Base-by-base conservation (phyloP, 495 filamentous ascomycete species). In the Aspergillus ellipticus region DNA sequence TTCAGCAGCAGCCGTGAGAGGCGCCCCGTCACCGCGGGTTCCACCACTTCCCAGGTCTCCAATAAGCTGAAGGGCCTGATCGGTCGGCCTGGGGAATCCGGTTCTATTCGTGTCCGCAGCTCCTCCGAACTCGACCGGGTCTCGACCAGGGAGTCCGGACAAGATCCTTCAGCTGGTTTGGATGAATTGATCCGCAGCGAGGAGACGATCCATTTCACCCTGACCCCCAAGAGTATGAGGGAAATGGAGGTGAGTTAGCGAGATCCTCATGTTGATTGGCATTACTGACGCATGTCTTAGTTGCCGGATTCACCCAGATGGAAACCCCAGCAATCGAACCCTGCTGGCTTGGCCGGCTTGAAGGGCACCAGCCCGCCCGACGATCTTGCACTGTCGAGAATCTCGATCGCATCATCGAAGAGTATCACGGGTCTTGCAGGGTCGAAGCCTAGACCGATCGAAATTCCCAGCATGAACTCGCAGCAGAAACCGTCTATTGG, bases 131-230 rank as follows among this genome's bases (percentile, higher is more conserved):
- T 69, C 28, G 81, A 65, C 54, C 64, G 66, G 48, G 66, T 67
- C 53, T 67, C 69, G 42, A 72, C 68, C 46, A 60, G 71, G 53
- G 71, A 77, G 17, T 74, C 70, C 24, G 54, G 63, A 21, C 77
- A 75, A 39, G 79, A 80, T 33, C 80, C 79, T 51, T 77, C 72
- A 49, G 73, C 74, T 17, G 75, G 77, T 46, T 92, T 98, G 69
- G 94, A 98, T 62, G 82, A 92, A 59, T 78, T 97, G 33, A 94
- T 98, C 55, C 85, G 88, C 35, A 92, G 91, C 69, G 85, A 91
- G 53, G 86, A 96, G 66, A 97, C 94, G 2, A 86, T 98, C 43
- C 92, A 93, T 68, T 97, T 87, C 66, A 97, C 94, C 2, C 79
- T 97, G 28, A 98, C 94, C 1, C 93, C 94, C 1, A 86, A 89